Conservation (phyloP, 2,329 filamentous ascomycete species). For the Arthrobotrys conoides region DNA sequence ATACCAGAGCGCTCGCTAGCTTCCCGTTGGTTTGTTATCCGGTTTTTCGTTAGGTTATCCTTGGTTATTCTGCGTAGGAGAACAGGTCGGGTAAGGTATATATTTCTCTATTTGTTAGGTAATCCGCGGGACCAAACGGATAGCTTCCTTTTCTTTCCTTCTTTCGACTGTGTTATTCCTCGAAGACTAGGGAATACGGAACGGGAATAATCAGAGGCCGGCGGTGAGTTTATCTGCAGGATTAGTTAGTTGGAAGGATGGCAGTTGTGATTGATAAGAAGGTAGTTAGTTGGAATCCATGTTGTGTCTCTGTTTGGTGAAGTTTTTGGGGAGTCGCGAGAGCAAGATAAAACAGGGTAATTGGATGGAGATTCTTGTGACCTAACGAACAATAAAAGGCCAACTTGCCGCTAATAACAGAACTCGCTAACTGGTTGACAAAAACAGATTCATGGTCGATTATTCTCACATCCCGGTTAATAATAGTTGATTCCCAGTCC, state of each 20-base stretch:
- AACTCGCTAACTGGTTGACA: no score
- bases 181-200: not conserved
- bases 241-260: not conserved
- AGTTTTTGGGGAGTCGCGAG: conserved; percentile 2
- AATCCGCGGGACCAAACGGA: conserved; percentile 1
- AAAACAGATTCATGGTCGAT: no score
- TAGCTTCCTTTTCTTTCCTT: not conserved
- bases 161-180: not conserved
- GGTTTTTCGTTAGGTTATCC: not conserved
- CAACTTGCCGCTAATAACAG: conserved; percentile 8
- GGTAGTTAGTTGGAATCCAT: not conserved
- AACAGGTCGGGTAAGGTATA: not conserved
- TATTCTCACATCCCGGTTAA: no score
- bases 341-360: not conserved
- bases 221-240: not conserved
- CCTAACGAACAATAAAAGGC: conserved; percentile 1
- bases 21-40: not conserved
- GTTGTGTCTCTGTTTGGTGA: not conserved
- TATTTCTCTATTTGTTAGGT: conserved; percentile 9
- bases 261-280: not conserved
- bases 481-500: no score
- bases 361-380: conserved; percentile 1
- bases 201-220: not conserved
- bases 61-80: not conserved
- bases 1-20: conserved; percentile 31